Conservation (phyloP, 495 filamentous ascomycete species). For the Cenococcum geophilum region DNA sequence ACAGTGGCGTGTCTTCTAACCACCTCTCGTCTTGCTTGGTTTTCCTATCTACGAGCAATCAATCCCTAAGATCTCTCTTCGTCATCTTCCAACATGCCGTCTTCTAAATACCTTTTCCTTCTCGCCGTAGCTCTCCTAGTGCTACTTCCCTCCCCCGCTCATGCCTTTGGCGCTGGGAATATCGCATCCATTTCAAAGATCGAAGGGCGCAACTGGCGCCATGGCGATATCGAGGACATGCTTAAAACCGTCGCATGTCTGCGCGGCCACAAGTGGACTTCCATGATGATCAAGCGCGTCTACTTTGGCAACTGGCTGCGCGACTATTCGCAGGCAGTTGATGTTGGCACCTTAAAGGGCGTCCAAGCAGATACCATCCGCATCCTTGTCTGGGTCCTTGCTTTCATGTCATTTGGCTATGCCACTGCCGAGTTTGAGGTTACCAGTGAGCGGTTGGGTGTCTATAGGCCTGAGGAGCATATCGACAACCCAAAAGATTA, state of each 20-base stretch:
- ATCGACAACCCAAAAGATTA: constrained; percentile 90
- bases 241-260: constrained; percentile 84
- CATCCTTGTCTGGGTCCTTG: constrained; percentile 83
- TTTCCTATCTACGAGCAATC: neutral
- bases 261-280: constrained; percentile 89
- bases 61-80: neutral
- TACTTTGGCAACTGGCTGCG: constrained; percentile 70
- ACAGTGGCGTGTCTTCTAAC: neutral
- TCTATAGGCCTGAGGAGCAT: constrained; percentile 93
- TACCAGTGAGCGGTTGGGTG: constrained; percentile 80
- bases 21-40: neutral
- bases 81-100: constrained; percentile 16
- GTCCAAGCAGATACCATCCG: constrained; percentile 87
- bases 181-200: constrained; percentile 90
- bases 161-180: constrained; percentile 92
- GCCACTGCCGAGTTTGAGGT: constrained; percentile 97
- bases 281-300: constrained; percentile 77
- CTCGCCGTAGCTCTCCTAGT: constrained; percentile 42
- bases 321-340: constrained; percentile 74
- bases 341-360: constrained; percentile 83
- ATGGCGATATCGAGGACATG: constrained; percentile 90
- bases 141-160: constrained; percentile 55
- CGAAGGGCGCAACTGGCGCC: constrained; percentile 93
- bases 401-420: constrained; percentile 90
- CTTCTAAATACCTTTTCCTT: constrained; percentile 29